phyloP scores from a whole-genome alignment of 202 grass and related monocot species.

The Panicum virgatum region DNA sequence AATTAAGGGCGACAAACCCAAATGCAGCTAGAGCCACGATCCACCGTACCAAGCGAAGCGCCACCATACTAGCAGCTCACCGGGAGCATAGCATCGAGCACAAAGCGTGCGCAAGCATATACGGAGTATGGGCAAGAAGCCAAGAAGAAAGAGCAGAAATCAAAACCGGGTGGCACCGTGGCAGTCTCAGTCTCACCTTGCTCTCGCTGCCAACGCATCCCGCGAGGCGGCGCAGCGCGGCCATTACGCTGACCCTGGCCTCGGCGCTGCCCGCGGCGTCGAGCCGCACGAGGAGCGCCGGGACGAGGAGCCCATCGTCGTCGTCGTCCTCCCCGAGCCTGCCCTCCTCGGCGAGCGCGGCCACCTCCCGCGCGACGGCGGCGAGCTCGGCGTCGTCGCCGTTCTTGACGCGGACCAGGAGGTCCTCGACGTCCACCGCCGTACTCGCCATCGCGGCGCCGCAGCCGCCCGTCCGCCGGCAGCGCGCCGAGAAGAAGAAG shows the following conservation, averaged over 20 bases:
- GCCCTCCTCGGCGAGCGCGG: slow-evolving; percentile 48
- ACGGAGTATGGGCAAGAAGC: too few species aligned
- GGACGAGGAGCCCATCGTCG: slow-evolving; percentile 61
- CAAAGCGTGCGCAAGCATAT: background rate
- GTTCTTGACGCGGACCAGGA: slow-evolving; percentile 75
- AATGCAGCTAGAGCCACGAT: background rate
- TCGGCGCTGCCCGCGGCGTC: slow-evolving; percentile 34
- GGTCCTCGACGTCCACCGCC: slow-evolving; percentile 67
- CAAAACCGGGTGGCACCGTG: too few species aligned
- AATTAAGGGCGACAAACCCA: background rate
- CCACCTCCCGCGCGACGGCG: slow-evolving; percentile 56
- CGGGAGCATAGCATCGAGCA: slow-evolving; percentile 32
- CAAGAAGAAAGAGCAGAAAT: background rate
- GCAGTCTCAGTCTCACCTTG: slow-evolving; percentile 81
- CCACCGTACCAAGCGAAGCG: background rate
- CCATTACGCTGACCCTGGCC: slow-evolving; percentile 59
- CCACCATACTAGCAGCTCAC: background rate
- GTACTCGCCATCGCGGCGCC: slow-evolving; percentile 45
- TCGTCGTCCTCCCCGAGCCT: slow-evolving; percentile 50
- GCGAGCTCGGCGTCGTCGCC: slow-evolving; percentile 56
- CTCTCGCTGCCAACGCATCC: slow-evolving; percentile 31
- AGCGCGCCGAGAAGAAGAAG: background rate
- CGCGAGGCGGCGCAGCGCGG: slow-evolving; percentile 53
- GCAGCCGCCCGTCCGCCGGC: background rate
- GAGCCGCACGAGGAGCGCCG: slow-evolving; percentile 67